Conservation (phyloP, 164 flowering plant genomes). For the Nymphaea colorata region DNA sequence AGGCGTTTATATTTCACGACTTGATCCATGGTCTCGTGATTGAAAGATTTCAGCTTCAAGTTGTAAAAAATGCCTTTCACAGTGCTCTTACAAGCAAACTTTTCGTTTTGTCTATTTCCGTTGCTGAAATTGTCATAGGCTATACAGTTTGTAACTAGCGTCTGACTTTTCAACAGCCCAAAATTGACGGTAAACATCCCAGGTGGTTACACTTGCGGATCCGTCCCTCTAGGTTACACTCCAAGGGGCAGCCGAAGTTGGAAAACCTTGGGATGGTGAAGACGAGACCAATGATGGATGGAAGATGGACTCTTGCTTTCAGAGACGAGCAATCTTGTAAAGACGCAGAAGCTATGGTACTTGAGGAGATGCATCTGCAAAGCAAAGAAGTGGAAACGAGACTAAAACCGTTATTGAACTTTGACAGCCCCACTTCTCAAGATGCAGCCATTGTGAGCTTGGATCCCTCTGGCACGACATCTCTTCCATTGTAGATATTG, state of each 20-base stretch:
- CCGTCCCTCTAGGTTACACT: conserved; percentile 75
- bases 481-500: not conserved
- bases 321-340: conserved; percentile 69
- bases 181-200: conserved; percentile 69
- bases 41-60: too few relatives aligned
- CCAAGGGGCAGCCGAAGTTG: conserved; percentile 33
- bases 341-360: conserved; percentile 58
- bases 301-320: conserved; percentile 95
- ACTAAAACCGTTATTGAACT: conserved; percentile 51
- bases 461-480: conserved; percentile 15
- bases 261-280: conserved; percentile 26
- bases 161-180: conserved; percentile 39
- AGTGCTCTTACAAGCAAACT: too few relatives aligned
- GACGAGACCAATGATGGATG: conserved; percentile 67
- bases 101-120: too few relatives aligned
- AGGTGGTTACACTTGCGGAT: conserved; percentile 90
- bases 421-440: conserved; percentile 12
- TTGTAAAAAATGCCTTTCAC: too few relatives aligned
- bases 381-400: conserved; percentile 61
- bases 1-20: too few relatives aligned
- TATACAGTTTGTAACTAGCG: too few relatives aligned
- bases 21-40: too few relatives aligned
- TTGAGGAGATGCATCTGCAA: conserved; percentile 47
- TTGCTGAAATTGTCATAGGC: too few relatives aligned
- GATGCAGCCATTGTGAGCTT: not conserved